phyloP scores from a whole-genome alignment of 2,329 filamentous ascomycete species.

The Neofusicoccum umdonicola region DNA sequence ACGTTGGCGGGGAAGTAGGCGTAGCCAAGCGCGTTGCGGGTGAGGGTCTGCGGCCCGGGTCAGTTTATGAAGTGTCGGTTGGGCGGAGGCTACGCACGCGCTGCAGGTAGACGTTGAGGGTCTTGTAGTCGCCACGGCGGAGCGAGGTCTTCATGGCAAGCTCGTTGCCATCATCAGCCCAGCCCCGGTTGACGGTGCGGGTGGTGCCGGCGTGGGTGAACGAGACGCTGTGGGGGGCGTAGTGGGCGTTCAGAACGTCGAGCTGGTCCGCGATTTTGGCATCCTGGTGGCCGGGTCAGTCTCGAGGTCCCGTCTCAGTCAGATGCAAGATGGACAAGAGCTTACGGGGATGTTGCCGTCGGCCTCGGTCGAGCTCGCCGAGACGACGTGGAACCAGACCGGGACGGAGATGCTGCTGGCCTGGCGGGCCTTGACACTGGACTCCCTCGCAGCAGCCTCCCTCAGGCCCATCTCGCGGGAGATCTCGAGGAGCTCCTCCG shows the following conservation, averaged over 20 bases:
- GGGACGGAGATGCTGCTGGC: conserved; percentile 23
- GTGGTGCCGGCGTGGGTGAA: conserved; percentile 16
- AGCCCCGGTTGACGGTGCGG: conserved; percentile 16
- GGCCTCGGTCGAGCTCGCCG: conserved; percentile 20
- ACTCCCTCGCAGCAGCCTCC: background rate
- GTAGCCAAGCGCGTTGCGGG: background rate
- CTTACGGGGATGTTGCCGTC: conserved; percentile 19
- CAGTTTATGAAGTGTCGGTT: background rate
- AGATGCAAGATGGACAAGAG: background rate
- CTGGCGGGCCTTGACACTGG: background rate
- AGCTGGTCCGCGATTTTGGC: conserved; percentile 15
- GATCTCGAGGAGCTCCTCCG: background rate
- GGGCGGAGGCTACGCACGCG: background rate
- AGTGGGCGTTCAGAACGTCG: conserved; percentile 19
- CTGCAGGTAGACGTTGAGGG: conserved; percentile 27
- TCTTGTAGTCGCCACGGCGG: conserved; percentile 26
- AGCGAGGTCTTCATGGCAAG: conserved; percentile 20
- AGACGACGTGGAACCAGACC: conserved; percentile 36
- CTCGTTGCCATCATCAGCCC: conserved; percentile 3
- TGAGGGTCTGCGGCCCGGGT: background rate
- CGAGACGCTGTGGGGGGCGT: conserved; percentile 14
- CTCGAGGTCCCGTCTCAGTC: no score
- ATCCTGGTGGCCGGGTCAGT: background rate
- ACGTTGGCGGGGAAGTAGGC: background rate
- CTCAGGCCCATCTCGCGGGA: background rate